Evolutionary conservation across 352 stramenopile species (phyloP), one percentile per base, ranked within the genome.

Genomic region (Phytopythium litorale): DNA sequence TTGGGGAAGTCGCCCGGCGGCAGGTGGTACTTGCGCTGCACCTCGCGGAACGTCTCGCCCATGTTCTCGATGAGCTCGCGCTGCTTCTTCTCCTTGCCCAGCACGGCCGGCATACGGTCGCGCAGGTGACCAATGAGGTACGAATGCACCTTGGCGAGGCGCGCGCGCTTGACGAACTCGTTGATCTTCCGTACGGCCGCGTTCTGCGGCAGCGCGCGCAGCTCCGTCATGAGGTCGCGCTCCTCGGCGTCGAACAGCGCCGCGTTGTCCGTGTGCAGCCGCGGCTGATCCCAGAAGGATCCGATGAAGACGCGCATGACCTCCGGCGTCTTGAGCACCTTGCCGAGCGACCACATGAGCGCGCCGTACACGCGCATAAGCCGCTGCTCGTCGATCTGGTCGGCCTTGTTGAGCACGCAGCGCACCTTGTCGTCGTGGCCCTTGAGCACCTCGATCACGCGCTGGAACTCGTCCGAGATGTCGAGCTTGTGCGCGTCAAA

Each of bases 401-500:
- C 97, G 33, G 97, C 96, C 74, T 99, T 99, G 79, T 99, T 99
- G 40, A 99, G 87, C 32, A 99, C 93, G 68, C 97, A 98, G 12
- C 97, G 85, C 62, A 99, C 98, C 78, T 99, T 99, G 74, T 99
- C 97, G 73, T 99, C 97, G 60, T 99, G 96, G 56, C 96, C 80
- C 56, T 92, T 89, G 11, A 99, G 82, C 11, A 97, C 89, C 71
- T 99, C 95, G 72, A 99, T 99, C 35, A 97, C 94, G 38, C 83
- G 87, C 76, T 98, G 97, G 68, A 99, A 98, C 70, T 99, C 97
- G 83, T 99, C 97, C 21, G 91, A 98, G 69, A 99, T 99, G 77
- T 99, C 97, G 25, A 99, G 81, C 75, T 99, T 99, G 80, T 99
- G 96, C 21, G 97, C 97, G 81, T 99, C 97, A 77, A 99, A 99